Percentiles rank a stretch among this genome's conserved stretches.
Evolutionary conservation across 2,329 filamentous ascomycete genomes (phyloP).

Genomic region (Xylariaceae sp.): DNA sequence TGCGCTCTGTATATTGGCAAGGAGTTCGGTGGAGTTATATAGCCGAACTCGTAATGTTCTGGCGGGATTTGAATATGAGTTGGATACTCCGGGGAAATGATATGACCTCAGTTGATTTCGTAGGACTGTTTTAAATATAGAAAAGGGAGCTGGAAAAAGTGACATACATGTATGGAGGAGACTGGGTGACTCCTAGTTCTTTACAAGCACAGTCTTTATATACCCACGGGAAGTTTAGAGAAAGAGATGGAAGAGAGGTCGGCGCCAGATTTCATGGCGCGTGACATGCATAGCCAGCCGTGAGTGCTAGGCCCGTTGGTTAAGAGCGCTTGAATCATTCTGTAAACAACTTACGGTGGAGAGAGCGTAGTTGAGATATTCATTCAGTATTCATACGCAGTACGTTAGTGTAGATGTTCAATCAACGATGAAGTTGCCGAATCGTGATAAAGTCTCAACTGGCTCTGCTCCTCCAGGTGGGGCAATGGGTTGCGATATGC

Average conservation of each 20-base stretch:
- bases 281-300: too few species aligned
- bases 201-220: neutral
- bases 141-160: neutral
- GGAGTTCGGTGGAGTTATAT: slow-evolving; percentile 12
- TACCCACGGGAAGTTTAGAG: neutral
- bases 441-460: too few species aligned
- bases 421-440: too few species aligned
- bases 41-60: neutral
- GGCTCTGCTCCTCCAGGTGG: too few species aligned
- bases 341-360: too few species aligned
- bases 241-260: neutral
- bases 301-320: too few species aligned
- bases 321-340: too few species aligned
- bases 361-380: too few species aligned
- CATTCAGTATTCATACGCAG: too few species aligned
- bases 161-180: neutral
- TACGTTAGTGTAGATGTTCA: too few species aligned
- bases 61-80: neutral
- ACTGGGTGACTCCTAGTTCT: neutral
- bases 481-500: too few species aligned
- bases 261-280: too few species aligned
- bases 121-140: slow-evolving; percentile 4
- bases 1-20: slow-evolving; percentile 2
- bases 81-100: neutral
- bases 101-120: neutral